A percentile compares a stretch with the other conserved stretches of the same genome.
Evolutionary conservation across 352 stramenopile genomes (phyloP).

Genomic region (Peronospora destructor): DNA sequence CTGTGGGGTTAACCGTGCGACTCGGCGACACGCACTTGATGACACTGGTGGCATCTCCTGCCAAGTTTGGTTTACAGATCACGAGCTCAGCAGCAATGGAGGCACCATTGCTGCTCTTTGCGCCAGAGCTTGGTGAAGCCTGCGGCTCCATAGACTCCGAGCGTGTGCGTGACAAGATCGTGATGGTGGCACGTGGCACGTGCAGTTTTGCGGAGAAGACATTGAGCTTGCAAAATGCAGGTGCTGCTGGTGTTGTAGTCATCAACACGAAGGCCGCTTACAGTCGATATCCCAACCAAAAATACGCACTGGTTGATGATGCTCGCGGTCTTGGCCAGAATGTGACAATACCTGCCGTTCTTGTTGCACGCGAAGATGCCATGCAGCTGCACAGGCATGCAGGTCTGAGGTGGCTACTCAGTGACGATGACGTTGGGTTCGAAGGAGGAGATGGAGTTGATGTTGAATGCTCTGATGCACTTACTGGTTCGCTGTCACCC

Average conservation of each 20-base stretch:
- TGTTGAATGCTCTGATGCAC: background rate
- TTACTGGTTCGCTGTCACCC: slow-evolving; percentile 48
- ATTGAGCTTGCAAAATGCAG: slow-evolving; percentile 47
- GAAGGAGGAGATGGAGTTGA: slow-evolving; percentile 22
- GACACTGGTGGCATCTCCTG: slow-evolving; percentile 60
- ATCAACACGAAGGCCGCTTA: slow-evolving; percentile 58
- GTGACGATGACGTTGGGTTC: slow-evolving; percentile 55
- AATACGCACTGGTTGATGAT: slow-evolving; percentile 65
- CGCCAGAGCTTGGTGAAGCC: slow-evolving; percentile 35
- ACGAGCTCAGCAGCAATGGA: slow-evolving; percentile 39
- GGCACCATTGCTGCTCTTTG: slow-evolving; percentile 43
- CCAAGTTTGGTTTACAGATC: slow-evolving; percentile 56
- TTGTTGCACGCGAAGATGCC: slow-evolving; percentile 52
- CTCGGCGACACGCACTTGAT: slow-evolving; percentile 51
- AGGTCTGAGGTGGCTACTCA: slow-evolving; percentile 10
- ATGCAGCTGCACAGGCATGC: slow-evolving; percentile 37
- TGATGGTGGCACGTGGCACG: slow-evolving; percentile 58
- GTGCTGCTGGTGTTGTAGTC: slow-evolving; percentile 53
- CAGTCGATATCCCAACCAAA: slow-evolving; percentile 37
- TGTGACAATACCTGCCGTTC: slow-evolving; percentile 63
- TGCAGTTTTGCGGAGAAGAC: slow-evolving; percentile 81
- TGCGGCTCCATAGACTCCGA: slow-evolving; percentile 32
- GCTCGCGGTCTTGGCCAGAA: slow-evolving; percentile 29
- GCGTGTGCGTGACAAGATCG: slow-evolving; percentile 46
- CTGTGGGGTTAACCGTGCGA: slow-evolving; percentile 56